Conservation (phyloP, 768 basidiomycete genomes). For the Calocera viscosa region DNA sequence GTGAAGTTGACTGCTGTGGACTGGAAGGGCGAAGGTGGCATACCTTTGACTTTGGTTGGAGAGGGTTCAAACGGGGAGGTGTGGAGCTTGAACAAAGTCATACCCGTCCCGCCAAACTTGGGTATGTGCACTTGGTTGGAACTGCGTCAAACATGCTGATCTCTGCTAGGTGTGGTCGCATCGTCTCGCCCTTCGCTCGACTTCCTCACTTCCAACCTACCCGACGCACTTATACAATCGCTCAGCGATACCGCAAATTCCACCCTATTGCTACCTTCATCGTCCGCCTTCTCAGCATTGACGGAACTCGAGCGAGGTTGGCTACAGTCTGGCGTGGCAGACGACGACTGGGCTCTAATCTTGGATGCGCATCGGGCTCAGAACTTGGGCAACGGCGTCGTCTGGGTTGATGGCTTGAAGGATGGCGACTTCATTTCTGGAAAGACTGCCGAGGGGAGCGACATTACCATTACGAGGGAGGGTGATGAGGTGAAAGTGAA, state of each 20-base stretch:
- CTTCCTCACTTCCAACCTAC: constrained; percentile 63
- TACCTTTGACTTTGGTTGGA: constrained; percentile 21
- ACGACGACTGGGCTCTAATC: constrained; percentile 46
- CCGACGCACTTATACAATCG: constrained; percentile 40
- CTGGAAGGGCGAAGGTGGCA: constrained; percentile 63
- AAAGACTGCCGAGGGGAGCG: neutral
- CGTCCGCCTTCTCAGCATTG: constrained; percentile 71
- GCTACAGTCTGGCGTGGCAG: constrained; percentile 76
- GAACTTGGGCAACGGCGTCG: constrained; percentile 53
- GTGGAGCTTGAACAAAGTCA: constrained; percentile 58
- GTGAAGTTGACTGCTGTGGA: constrained; percentile 32
- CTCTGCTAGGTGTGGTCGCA: constrained; percentile 44
- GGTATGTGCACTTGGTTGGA: constrained; percentile 35
- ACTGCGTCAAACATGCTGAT: neutral
- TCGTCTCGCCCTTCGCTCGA: constrained; percentile 48
- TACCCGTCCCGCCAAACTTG: constrained; percentile 61
- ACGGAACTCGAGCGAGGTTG: constrained; percentile 71
- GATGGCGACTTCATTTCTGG: constrained; percentile 10
- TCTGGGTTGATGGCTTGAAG: constrained; percentile 27
- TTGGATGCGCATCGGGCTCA: constrained; percentile 25
- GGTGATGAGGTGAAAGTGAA: neutral
- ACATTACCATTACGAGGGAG: neutral
- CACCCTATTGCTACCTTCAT: constrained; percentile 79
- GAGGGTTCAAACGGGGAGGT: constrained; percentile 66
- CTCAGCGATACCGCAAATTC: constrained; percentile 59